Evolutionary conservation across 148 eudicot genomes (phyloP).

Genomic region (Vaccinium vitisidaea): DNA sequence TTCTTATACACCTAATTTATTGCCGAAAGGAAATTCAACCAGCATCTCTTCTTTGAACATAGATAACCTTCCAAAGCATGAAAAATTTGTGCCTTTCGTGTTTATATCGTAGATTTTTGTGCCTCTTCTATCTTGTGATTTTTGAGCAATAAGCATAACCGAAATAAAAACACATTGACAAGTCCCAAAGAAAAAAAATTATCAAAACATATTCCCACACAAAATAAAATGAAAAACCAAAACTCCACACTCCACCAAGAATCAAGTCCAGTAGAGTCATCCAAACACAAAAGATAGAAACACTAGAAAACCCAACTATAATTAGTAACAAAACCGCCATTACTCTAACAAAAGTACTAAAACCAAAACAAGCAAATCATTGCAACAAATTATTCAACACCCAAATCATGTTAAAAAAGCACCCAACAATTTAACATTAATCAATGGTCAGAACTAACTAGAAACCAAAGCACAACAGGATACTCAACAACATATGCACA

Average conservation of each 20-base stretch:
- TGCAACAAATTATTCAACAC: neutral
- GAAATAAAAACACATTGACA: neutral
- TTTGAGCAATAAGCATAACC: neutral
- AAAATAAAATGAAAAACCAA: neutral
- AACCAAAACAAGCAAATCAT: neutral
- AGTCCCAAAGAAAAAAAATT: neutral
- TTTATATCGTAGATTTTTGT: neutral
- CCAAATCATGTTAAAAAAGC: neutral
- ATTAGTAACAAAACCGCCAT: neutral
- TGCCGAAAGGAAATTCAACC: neutral
- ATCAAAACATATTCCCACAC: neutral
- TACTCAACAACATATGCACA: neutral
- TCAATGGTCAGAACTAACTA: neutral
- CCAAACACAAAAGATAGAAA: slow-evolving; percentile 5
- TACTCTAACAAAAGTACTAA: neutral
- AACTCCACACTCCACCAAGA: neutral
- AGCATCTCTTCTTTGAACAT: neutral
- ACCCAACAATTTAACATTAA: neutral
- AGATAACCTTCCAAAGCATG: neutral
- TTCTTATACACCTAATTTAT: neutral
- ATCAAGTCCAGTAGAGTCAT: neutral
- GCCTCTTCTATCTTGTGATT: neutral
- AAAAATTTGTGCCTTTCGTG: neutral
- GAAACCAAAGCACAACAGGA: neutral
- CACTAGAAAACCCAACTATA: neutral